phyloP scores from a whole-genome alignment of 768 basidiomycete species.

The Russula abietina region DNA sequence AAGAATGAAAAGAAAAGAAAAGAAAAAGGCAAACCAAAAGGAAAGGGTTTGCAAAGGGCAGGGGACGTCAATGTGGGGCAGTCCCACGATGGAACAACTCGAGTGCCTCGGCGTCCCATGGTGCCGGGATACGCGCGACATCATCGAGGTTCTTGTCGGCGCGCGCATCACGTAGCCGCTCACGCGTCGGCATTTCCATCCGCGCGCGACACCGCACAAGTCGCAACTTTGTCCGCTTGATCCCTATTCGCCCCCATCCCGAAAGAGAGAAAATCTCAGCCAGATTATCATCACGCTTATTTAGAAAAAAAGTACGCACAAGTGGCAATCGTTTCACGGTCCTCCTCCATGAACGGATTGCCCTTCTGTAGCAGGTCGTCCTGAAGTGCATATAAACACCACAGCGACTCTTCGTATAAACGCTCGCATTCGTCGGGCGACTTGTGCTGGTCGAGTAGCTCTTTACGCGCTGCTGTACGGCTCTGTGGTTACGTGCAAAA shows the following conservation, averaged over 20 bases:
- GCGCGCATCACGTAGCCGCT: conserved; percentile 68
- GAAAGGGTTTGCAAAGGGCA: neutral
- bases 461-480: conserved; percentile 86
- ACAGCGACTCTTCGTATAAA: conserved; percentile 90
- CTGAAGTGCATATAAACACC: conserved; percentile 88
- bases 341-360: conserved; percentile 82
- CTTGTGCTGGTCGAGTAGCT: conserved; percentile 72
- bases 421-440: conserved; percentile 83
- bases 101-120: conserved; percentile 35
- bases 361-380: conserved; percentile 80
- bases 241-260: conserved; percentile 45
- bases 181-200: conserved; percentile 69
- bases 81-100: conserved; percentile 17
- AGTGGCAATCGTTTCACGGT: conserved; percentile 68
- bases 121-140: conserved; percentile 60
- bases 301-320: conserved; percentile 45
- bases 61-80: neutral
- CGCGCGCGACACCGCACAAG: conserved; percentile 71
- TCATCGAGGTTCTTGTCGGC: conserved; percentile 78
- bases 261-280: neutral
- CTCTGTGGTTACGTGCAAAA: conserved; percentile 47
- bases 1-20: neutral
- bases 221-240: conserved; percentile 77
- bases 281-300: conserved; percentile 5
- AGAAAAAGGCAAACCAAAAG: neutral